Conservation (phyloP, 176 grass and related monocot genomes). For the Eleusine indica region DNA sequence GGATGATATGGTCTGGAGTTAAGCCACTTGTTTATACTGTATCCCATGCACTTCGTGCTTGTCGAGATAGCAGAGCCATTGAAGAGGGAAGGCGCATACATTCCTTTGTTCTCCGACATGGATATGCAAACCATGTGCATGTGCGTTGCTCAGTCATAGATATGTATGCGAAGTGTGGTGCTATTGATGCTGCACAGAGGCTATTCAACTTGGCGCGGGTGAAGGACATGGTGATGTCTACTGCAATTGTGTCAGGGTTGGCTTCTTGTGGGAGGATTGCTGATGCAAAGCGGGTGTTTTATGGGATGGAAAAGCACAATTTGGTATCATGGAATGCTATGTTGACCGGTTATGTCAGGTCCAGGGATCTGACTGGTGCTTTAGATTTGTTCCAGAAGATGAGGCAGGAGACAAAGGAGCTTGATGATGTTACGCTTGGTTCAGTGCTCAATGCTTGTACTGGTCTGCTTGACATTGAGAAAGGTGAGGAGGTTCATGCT, state of each 20-base stretch:
- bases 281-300: slow-evolving; percentile 70
- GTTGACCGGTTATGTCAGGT: slow-evolving; percentile 67
- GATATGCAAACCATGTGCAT: slow-evolving; percentile 53
- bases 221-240: slow-evolving; percentile 75
- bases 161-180: slow-evolving; percentile 79
- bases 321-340: slow-evolving; percentile 92
- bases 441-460: slow-evolving; percentile 71
- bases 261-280: slow-evolving; percentile 69
- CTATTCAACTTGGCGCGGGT: slow-evolving; percentile 59
- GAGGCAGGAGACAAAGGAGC: slow-evolving; percentile 50
- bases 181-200: slow-evolving; percentile 66
- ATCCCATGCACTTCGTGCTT: slow-evolving; percentile 73
- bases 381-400: slow-evolving; percentile 78
- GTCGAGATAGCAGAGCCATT: slow-evolving; percentile 53
- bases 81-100: slow-evolving; percentile 71
- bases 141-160: slow-evolving; percentile 62
- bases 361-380: slow-evolving; percentile 61
- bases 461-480: slow-evolving; percentile 59
- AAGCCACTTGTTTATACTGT: slow-evolving; percentile 78
- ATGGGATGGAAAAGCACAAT: slow-evolving; percentile 72
- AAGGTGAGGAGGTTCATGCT: slow-evolving; percentile 74
- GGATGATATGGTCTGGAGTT: slow-evolving; percentile 64
- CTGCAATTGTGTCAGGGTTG: slow-evolving; percentile 69
- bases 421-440: slow-evolving; percentile 65
- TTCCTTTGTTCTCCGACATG: slow-evolving; percentile 50